Conservation (phyloP, 2,329 filamentous ascomycete genomes). For the Chlorencoelia australis region DNA sequence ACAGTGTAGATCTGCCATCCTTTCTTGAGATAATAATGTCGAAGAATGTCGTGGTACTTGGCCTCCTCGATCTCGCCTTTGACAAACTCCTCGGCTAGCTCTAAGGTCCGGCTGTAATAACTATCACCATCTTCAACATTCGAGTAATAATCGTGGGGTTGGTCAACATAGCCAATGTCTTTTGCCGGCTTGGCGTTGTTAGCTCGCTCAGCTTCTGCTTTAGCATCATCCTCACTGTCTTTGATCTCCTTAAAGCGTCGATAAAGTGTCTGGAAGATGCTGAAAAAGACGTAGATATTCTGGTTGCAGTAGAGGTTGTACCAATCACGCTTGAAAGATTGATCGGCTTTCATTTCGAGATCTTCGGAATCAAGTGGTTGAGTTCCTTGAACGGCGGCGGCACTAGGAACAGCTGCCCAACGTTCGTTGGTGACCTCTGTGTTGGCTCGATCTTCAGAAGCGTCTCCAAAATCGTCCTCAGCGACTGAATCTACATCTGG, state of each 20-base stretch:
- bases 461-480: conserved; percentile 65
- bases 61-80: conserved; percentile 71
- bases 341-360: conserved; percentile 62
- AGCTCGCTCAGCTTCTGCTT: conserved; percentile 62
- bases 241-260: conserved; percentile 77
- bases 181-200: conserved; percentile 70
- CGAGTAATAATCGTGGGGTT: conserved; percentile 66
- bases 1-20: conserved; percentile 94
- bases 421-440: conserved; percentile 55
- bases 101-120: conserved; percentile 78
- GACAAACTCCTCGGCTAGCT: conserved; percentile 79
- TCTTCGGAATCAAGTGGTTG: conserved; percentile 44
- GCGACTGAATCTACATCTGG: conserved; percentile 70
- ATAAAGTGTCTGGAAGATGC: conserved; percentile 86
- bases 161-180: conserved; percentile 74
- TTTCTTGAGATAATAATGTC: conserved; percentile 80
- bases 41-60: conserved; percentile 80
- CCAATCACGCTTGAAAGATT: conserved; percentile 67
- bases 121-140: conserved; percentile 48
- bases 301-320: conserved; percentile 91
- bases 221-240: conserved; percentile 62
- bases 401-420: conserved; percentile 53
- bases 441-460: conserved; percentile 44
- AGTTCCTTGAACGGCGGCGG: conserved; percentile 42
- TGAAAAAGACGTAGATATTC: conserved; percentile 89